Evolutionary conservation across 345 rosid species (phyloP), one percentile per base, ranked within the genome.

Genomic region (Sonneratia alba): DNA sequence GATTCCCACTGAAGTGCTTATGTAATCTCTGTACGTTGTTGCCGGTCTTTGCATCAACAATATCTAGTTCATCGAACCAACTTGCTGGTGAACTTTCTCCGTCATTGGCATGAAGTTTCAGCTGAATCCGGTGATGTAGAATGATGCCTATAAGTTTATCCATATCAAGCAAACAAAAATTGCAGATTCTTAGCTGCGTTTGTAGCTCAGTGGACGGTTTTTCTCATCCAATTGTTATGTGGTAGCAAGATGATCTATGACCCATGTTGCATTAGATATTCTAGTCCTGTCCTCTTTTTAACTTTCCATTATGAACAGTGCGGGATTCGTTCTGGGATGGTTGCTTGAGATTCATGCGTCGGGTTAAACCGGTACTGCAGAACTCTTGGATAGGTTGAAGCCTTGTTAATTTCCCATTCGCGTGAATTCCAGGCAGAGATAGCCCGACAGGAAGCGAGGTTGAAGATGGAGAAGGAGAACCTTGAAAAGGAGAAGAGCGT

Each of bases 401-500:
- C 13, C 15, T 48, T 45, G 15, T 7, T 24, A 18, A 0, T 14
- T 72, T 16, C 61, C 27, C 57, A 9, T 61, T 53, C 66, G 64
- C 13, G 49, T 43, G 19, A 5, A 9, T 49, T 45, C 18, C 77
- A 93, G 98, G 95, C 95, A 51, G 96, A 91, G 84, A 88, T 93
- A 48, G 89, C 97, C 22, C 85, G 96, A 59, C 97, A 93, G 75
- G 98, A 91, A 83, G 94, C 93, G 34, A 87, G 98, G 83, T 79
- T 93, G 82, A 93, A 91, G 83, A 85, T 88, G 92, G 97, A 93
- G 81, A 91, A 91, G 72, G 97, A 93, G 80, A 93, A 91, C 81
- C 87, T 93, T 22, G 98, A 93, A 80, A 94, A 94, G 77, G 98
- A 94, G 83, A 94, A 94, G 77, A 90, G 98, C 19, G 97, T 91